Evolutionary conservation across 116 monocot genomes (phyloP), one percentile per base, ranked within the genome.

Genomic region (Iris pallida): DNA sequence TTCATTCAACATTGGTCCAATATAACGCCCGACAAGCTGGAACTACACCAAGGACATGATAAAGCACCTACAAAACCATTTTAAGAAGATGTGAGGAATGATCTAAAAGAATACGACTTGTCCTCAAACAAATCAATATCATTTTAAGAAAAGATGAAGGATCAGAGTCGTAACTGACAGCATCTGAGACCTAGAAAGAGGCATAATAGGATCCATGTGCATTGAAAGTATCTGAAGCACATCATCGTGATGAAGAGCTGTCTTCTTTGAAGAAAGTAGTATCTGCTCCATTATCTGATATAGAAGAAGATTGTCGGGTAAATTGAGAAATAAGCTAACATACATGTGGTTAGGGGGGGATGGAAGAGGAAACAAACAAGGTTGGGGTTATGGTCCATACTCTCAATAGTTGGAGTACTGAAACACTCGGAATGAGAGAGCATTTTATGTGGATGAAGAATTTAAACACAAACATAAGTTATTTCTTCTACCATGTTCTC

Each of bases 171-270:
- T 83, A 82, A 93, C 97, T 73, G 90, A 81, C 76, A 93, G 78
- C 90, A 98, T 98, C 46, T 71, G 83, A 68, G 90, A 71, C 57
- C 98, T 81, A 41, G 98, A 93, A 77, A 98, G 88, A 57, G 98
- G 98, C 55, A 98, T 78, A 59, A 98, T 77, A 30, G 98, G 98
- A 82, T 98, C 93, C 76, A 98, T 55, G 68, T 98, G 93, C 74
- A 90, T 52, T 55, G 90, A 82, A 13, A 98, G 72, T 76, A 93
- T 87, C 12, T 70, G 77, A 65, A 98, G 88, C 55, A 84, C 83
- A 68, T 81, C 82, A 78, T 93, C 93, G n/a, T n/a, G n/a, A 84
- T 98, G 98, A 71, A 98, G 78, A 30, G 65, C 78, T 5, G 90
- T 90, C 79, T 88, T 98, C 75, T 84, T 92, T 66, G 90, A 72